Evolutionary conservation across 306 rosid species (phyloP).

Genomic region (Inga oerstediana): DNA sequence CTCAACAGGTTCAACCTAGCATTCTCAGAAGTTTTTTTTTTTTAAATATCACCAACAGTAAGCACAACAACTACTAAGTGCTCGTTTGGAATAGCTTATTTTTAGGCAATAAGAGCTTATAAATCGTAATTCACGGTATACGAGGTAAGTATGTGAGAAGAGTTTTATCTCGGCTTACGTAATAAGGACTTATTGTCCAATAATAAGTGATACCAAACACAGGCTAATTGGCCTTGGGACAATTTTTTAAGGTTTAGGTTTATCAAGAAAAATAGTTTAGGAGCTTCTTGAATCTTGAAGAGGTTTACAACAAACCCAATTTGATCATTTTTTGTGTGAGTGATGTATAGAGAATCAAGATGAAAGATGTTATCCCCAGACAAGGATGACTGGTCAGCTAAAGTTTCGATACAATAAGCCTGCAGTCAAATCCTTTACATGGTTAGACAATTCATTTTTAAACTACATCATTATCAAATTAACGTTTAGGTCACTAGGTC

Average conservation of each 20-base stretch:
- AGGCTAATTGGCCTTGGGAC: background rate
- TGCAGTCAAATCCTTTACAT: background rate
- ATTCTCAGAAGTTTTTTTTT: conserved; percentile 3
- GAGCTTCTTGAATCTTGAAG: background rate
- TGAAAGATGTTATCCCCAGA: background rate
- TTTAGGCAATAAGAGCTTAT: no score
- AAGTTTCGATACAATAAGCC: background rate
- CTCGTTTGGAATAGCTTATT: no score
- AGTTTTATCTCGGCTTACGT: no score
- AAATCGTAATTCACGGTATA: no score
- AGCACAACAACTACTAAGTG: background rate
- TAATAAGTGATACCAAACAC: no score
- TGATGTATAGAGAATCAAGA: background rate
- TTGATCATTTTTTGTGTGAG: background rate
- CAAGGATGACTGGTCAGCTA: background rate
- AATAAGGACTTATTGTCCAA: no score
- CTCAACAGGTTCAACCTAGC: conserved; percentile 4
- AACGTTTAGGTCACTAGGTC: background rate
- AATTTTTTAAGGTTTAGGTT: background rate
- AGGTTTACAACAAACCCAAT: background rate
- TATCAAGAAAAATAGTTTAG: background rate
- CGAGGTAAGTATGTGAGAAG: no score
- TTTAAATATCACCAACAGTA: conserved; percentile 21
- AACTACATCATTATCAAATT: background rate
- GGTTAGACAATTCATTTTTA: background rate